phyloP scores from a whole-genome alignment of 805 yeast genomes.

The Metschnikowia rubicola region DNA sequence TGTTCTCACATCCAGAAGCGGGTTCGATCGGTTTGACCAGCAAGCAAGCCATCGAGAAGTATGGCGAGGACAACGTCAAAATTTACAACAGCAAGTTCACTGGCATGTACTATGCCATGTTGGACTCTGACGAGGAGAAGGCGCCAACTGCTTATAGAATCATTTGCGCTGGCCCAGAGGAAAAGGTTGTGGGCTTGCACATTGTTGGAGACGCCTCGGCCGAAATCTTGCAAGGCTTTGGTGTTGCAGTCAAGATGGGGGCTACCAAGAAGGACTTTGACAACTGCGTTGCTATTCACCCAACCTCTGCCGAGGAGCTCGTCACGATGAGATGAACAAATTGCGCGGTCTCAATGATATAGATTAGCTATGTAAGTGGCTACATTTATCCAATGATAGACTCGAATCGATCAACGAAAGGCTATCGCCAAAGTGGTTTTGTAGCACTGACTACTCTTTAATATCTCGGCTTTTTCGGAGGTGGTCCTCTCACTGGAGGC shows the following conservation, averaged over 20 bases:
- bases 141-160: constrained; percentile 86
- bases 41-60: constrained; percentile 69
- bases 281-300: constrained; percentile 95
- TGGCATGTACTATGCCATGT: constrained; percentile 90
- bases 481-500: constrained; percentile 67
- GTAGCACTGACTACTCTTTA: background rate
- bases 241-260: constrained; percentile 98
- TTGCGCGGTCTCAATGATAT: background rate
- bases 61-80: constrained; percentile 77
- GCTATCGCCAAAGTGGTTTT: background rate
- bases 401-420: constrained; percentile 3
- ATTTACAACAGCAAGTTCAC: constrained; percentile 79
- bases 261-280: constrained; percentile 97
- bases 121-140: constrained; percentile 59
- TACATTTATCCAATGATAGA: constrained; percentile 1
- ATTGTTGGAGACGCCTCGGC: constrained; percentile 86
- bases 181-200: constrained; percentile 94
- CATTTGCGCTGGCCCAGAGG: constrained; percentile 72
- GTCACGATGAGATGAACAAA: constrained; percentile 64
- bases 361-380: constrained; percentile 3
- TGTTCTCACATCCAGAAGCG: constrained; percentile 98
- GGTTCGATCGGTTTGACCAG: constrained; percentile 90
- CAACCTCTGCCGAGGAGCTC: constrained; percentile 96
- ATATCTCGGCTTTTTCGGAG: constrained; percentile 4
- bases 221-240: constrained; percentile 96